Evolutionary conservation across 1,284 basidiomycete genomes (phyloP).

Genomic region (Ustilago crameri): DNA sequence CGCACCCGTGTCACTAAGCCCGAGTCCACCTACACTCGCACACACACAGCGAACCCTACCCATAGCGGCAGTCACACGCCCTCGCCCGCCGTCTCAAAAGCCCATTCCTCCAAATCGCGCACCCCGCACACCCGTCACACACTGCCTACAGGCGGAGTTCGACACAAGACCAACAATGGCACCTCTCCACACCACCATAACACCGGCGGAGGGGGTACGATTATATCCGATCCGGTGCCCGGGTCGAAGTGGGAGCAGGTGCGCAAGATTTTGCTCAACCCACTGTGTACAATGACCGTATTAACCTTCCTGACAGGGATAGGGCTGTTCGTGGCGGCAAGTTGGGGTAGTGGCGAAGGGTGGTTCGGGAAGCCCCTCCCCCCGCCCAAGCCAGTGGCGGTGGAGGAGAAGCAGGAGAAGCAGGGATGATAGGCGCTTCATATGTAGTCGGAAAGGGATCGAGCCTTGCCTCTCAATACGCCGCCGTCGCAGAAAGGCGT

Average conservation of each 20-base stretch:
- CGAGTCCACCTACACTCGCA: no score
- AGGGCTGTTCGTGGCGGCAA: slow-evolving; percentile 16
- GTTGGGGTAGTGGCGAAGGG: slow-evolving; percentile 25
- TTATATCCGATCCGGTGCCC: slow-evolving; percentile 16
- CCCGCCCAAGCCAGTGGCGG: not conserved
- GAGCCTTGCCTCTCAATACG: no score
- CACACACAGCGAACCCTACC: no score
- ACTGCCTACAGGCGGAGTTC: no score
- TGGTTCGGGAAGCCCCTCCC: slow-evolving; percentile 17
- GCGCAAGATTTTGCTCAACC: slow-evolving; percentile 16
- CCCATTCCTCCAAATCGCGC: not conserved
- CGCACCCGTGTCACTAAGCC: not conserved
- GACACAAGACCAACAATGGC: no score
- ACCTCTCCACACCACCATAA: no score
- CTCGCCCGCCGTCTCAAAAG: slow-evolving; percentile 2
- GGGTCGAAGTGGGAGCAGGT: slow-evolving; percentile 18
- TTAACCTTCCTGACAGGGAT: slow-evolving; percentile 15
- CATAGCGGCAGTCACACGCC: no score
- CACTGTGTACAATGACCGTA: slow-evolving; percentile 8
- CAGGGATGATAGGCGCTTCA: no score
- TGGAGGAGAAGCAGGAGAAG: not conserved
- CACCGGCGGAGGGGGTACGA: not conserved
- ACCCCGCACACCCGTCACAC: slow-evolving; percentile 1
- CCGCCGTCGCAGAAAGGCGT: no score
- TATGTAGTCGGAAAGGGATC: no score